A percentile compares a stretch with the other conserved stretches of the same genome.
Evolutionary conservation across 2,329 filamentous ascomycete genomes (phyloP).

Genomic region (Volutella citrinella): DNA sequence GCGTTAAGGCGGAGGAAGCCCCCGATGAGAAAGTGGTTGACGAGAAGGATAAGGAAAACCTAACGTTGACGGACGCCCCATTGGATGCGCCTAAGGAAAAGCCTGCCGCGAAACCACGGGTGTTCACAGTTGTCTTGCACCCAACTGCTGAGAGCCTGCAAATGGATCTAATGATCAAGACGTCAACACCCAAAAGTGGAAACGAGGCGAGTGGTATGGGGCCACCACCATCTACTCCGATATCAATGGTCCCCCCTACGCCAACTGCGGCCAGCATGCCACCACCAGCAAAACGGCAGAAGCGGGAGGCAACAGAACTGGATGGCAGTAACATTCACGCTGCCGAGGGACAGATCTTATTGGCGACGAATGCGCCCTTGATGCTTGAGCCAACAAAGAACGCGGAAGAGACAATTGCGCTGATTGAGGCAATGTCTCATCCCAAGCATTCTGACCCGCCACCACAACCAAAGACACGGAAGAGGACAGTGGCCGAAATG

Average conservation of each 20-base stretch:
- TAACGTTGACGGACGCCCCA: slow-evolving; percentile 49
- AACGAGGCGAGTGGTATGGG: slow-evolving; percentile 40
- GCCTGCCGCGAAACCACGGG: slow-evolving; percentile 51
- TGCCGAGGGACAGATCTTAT: slow-evolving; percentile 73
- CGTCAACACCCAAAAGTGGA: slow-evolving; percentile 61
- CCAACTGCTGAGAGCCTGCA: slow-evolving; percentile 76
- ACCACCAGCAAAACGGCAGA: slow-evolving; percentile 63
- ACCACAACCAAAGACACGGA: slow-evolving; percentile 82
- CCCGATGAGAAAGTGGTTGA: slow-evolving; percentile 24
- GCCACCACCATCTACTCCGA: slow-evolving; percentile 66
- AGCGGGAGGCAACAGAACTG: slow-evolving; percentile 70
- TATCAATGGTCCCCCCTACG: slow-evolving; percentile 57
- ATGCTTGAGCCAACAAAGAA: slow-evolving; percentile 73
- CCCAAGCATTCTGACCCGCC: slow-evolving; percentile 74
- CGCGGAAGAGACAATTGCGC: slow-evolving; percentile 64
- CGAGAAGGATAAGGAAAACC: slow-evolving; percentile 57
- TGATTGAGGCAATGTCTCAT: slow-evolving; percentile 71
- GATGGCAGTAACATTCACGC: slow-evolving; percentile 70
- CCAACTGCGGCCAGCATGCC: slow-evolving; percentile 58
- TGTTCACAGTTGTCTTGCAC: slow-evolving; percentile 78
- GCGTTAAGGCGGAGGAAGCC: slow-evolving; percentile 36
- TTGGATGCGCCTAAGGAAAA: slow-evolving; percentile 38
- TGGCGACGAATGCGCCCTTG: slow-evolving; percentile 71
- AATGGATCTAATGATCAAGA: slow-evolving; percentile 73
- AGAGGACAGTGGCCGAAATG: slow-evolving; percentile 91